Evolutionary conservation across 1,139 yeast species (phyloP), one percentile per base, ranked within the genome.

Genomic region (Cylindricascospora bacillispora): DNA sequence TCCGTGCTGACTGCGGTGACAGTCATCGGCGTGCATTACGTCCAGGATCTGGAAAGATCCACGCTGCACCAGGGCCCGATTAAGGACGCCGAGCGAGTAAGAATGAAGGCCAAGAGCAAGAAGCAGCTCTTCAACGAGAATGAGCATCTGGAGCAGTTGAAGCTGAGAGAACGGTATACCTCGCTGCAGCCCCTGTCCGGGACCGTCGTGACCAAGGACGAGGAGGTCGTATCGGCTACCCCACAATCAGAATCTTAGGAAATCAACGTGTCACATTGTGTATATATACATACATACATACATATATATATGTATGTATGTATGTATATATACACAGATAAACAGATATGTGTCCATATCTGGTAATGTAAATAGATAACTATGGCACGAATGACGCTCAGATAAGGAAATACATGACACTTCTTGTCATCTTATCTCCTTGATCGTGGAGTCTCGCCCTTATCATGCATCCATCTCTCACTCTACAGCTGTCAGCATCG

Each of bases 1-100:
- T 62, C 73, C 26, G 48, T 63, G 4, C 57, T 68, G 30, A 78
- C 85, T 5, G 67, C 61, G 0, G 65, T 65, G 3, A 63, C 83
- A 0, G 73, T 79, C 24, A 56, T 67, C 5, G 77, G 75, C 52
- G 83, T 80, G 33, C 81, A 77, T 55, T 62, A 63, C 38, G 67
- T 77, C 30, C 93, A 80, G 50, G 65, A 63, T 22, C 55, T 67
- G 35, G 92, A 80, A 52, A 64, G 83, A 39, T 70, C 66, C 5
- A 75, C 80, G 3, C 61, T 79, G 31, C 72, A 77, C 39, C 83
- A 75, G 47, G 93, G 93, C 1, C 92, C 93, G 6, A 70, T 78
- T 47, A 75, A 73, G 45, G 93, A 80, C 49, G 81, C 82, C 9
- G 72, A 65, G 39, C 59, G 89, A 35, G 54, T 73, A 40, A 59